Percentiles rank a stretch among this genome's conserved stretches.
Evolutionary conservation across 2,329 filamentous ascomycete genomes (phyloP).

Genomic region (Colletotrichum incanum): DNA sequence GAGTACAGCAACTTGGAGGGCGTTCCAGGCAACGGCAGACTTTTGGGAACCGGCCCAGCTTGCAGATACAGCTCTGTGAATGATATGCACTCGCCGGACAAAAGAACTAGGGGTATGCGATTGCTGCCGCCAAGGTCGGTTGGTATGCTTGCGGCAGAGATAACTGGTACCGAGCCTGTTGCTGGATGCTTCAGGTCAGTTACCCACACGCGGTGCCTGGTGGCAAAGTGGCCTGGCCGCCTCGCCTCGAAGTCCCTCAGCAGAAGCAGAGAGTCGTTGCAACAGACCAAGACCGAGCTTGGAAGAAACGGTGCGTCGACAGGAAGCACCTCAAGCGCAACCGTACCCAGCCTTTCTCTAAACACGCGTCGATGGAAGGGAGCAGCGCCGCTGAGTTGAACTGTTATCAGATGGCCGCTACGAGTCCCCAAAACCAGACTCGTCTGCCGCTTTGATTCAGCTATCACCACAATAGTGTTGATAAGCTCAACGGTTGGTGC

Average conservation of each 20-base stretch:
- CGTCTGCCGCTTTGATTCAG: conserved; percentile 48
- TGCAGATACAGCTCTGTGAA: conserved; percentile 67
- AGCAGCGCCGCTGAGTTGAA: conserved; percentile 48
- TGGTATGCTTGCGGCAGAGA: conserved; percentile 62
- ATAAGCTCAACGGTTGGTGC: conserved; percentile 47
- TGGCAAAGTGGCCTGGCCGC: conserved; percentile 51
- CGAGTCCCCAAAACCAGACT: conserved; percentile 65
- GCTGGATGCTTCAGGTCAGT: conserved; percentile 65
- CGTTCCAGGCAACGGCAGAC: conserved; percentile 63
- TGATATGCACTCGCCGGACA: conserved; percentile 66
- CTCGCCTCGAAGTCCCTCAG: conserved; percentile 57
- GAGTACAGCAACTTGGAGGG: conserved; percentile 71
- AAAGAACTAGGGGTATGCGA: conserved; percentile 63
- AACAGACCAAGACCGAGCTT: conserved; percentile 60
- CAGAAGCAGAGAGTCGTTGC: conserved; percentile 63
- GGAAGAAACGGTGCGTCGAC: conserved; percentile 20
- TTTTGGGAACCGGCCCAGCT: conserved; percentile 65
- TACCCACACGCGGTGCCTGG: conserved; percentile 65
- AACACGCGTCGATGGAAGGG: conserved; percentile 48
- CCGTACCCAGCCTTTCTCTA: conserved; percentile 54
- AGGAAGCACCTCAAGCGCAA: conserved; percentile 55
- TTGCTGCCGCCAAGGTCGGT: conserved; percentile 56
- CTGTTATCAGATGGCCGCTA: conserved; percentile 65
- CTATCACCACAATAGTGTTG: conserved; percentile 60
- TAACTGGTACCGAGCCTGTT: conserved; percentile 63